These are phyloP conservation scores for Phytophthora europaea DNA, from an alignment of 352 stramenopile genomes.

Conservation along the genomic window DNA sequence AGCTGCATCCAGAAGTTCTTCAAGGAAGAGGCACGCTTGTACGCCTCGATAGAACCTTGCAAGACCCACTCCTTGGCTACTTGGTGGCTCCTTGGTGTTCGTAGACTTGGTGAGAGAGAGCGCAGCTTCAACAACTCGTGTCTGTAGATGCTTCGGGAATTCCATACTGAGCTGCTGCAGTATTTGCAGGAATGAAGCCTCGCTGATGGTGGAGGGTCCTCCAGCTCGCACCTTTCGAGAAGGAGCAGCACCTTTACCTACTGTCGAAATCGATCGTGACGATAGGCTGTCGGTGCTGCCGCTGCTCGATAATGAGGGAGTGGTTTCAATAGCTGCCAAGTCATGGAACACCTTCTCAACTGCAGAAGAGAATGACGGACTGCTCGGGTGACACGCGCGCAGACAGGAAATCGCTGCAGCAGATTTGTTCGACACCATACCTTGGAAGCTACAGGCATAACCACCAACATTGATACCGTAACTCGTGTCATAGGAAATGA, in stretches of 20 bases:
- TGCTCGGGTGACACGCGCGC: slow-evolving; percentile 28
- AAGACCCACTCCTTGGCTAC: slow-evolving; percentile 15
- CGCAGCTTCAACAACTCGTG: slow-evolving; percentile 14
- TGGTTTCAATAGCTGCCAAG: slow-evolving; percentile 14
- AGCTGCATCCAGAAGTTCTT: slow-evolving; percentile 35
- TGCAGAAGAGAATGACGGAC: slow-evolving; percentile 23
- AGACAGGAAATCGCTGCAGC: slow-evolving; percentile 20
- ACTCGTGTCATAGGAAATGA: background rate
- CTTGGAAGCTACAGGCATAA: slow-evolving; percentile 31
- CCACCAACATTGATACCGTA: background rate
- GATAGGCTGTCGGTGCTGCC: slow-evolving; percentile 8
- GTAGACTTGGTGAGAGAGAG: background rate
- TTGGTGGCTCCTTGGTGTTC: slow-evolving; percentile 1
- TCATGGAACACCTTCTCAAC: slow-evolving; percentile 36
- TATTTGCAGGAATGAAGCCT: slow-evolving; percentile 27
- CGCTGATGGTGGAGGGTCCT: slow-evolving; percentile 17
- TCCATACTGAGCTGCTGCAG: slow-evolving; percentile 35
- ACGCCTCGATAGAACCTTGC: slow-evolving; percentile 31
- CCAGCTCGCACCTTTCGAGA: slow-evolving; percentile 14
- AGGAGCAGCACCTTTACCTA: background rate
- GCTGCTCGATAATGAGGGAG: slow-evolving; percentile 1
- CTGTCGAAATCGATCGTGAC: slow-evolving; percentile 10
- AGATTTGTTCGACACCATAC: slow-evolving; percentile 20
- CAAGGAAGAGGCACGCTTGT: slow-evolving; percentile 28
- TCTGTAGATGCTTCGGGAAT: slow-evolving; percentile 28